Conservation (phyloP, 1,139 yeast genomes). For the Kodamaea suecica region DNA sequence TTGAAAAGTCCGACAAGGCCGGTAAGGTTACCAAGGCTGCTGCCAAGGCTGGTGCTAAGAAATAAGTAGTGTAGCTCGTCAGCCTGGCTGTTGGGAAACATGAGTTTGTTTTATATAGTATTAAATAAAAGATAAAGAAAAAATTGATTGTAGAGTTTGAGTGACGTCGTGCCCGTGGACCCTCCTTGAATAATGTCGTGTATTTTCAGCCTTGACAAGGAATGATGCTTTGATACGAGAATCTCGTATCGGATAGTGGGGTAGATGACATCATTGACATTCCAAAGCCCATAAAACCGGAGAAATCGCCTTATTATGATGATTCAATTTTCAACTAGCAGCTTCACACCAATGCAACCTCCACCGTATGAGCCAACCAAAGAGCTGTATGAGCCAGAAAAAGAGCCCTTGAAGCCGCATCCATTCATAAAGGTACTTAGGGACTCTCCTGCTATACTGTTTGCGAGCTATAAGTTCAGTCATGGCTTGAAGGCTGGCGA, state of each 20-base stretch:
- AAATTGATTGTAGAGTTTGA: neutral
- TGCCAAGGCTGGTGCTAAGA: constrained; percentile 96
- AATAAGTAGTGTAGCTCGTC: constrained; percentile 19
- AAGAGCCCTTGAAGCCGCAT: neutral
- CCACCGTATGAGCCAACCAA: constrained; percentile 1
- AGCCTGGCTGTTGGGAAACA: neutral
- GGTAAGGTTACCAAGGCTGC: constrained; percentile 99
- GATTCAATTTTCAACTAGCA: too few species aligned
- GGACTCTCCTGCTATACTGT: constrained; percentile 3
- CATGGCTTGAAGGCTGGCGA: neutral
- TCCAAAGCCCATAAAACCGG: too few species aligned
- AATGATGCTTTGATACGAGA: neutral
- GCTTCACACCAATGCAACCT: neutral
- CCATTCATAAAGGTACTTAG: constrained; percentile 5
- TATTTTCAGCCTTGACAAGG: neutral
- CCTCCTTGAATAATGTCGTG: too few species aligned
- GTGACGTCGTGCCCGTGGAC: neutral
- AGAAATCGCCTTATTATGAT: too few species aligned
- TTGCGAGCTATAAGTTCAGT: constrained; percentile 3
- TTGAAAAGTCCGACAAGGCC: constrained; percentile 90
- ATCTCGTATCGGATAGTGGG: neutral
- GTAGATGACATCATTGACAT: neutral
- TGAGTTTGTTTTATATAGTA: neutral
- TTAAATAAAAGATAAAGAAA: neutral
- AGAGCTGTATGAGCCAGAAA: neutral